Conservation (phyloP, 768 basidiomycete genomes). For the Xerocomus spinulosus region DNA sequence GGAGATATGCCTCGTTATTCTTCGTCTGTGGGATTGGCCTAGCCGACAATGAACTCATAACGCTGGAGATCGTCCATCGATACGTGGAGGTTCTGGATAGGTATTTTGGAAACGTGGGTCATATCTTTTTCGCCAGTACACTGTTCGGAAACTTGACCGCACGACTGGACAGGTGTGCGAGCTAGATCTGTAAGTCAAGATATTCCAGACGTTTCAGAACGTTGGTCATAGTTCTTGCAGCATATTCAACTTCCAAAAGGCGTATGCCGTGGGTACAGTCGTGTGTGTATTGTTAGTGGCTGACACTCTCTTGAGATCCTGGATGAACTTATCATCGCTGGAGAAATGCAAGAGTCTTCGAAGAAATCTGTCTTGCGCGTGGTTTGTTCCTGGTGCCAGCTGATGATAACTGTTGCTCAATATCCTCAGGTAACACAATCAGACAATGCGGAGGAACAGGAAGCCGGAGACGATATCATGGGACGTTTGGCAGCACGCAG, state of each 20-base stretch:
- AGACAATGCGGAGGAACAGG: constrained; percentile 80
- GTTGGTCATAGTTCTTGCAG: constrained; percentile 36
- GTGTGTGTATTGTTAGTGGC: neutral
- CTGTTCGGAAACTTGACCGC: neutral
- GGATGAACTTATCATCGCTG: constrained; percentile 90
- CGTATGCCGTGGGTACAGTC: constrained; percentile 62
- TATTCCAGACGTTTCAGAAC: neutral
- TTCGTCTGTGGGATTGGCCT: constrained; percentile 86
- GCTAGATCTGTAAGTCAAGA: constrained; percentile 70
- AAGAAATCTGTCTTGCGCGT: constrained; percentile 65
- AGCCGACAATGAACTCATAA: constrained; percentile 86
- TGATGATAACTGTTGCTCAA: constrained; percentile 11
- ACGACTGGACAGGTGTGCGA: constrained; percentile 67
- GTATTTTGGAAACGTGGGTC: constrained; percentile 46
- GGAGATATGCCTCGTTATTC: constrained; percentile 93
- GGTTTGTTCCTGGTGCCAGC: constrained; percentile 28
- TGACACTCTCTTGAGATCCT: constrained; percentile 51
- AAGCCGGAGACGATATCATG: constrained; percentile 77
- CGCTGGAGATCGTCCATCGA: constrained; percentile 90
- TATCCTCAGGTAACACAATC: constrained; percentile 71
- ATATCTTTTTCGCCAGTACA: neutral
- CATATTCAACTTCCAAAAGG: constrained; percentile 98
- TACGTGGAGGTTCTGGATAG: constrained; percentile 85
- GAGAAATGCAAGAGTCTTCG: constrained; percentile 91
- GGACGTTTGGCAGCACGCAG: constrained; percentile 70